A percentile compares a stretch with the other conserved stretches of the same genome.
phyloP scores from a whole-genome alignment of 345 rosid species.

The Moricandia moricandioides region DNA sequence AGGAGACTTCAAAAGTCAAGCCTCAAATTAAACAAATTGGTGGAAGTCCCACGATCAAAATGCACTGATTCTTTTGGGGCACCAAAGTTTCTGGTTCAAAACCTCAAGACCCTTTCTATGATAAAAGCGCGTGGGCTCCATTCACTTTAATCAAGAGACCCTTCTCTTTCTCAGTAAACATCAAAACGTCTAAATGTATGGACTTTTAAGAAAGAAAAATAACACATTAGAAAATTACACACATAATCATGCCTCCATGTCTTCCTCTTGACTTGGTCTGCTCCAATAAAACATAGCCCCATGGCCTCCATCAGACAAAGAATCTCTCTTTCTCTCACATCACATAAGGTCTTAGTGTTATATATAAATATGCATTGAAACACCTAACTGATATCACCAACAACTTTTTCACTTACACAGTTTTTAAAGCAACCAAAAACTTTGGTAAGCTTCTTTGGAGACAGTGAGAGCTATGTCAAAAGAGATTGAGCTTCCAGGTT shows the following conservation, averaged over 20 bases:
- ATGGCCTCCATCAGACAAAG: background rate
- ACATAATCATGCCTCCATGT: constrained; percentile 16
- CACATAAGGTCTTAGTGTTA: constrained; percentile 16
- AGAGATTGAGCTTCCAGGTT: constrained; percentile 72
- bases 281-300: background rate
- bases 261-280: constrained; percentile 35
- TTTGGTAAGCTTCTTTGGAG: constrained; percentile 9
- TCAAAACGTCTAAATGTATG: constrained; percentile 17
- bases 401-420: constrained; percentile 28
- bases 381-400: constrained; percentile 15
- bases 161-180: background rate
- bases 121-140: constrained; percentile 40
- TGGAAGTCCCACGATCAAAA: constrained; percentile 26
- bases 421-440: constrained; percentile 4
- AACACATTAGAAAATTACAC: background rate
- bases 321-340: background rate
- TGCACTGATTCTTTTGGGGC: constrained; percentile 1
- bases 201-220: background rate
- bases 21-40: constrained; percentile 1
- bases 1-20: constrained; percentile 35
- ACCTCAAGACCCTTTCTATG: constrained; percentile 15
- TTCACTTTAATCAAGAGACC: constrained; percentile 30
- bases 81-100: constrained; percentile 14
- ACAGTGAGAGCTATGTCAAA: constrained; percentile 34
- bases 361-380: constrained; percentile 25